Evolutionary conservation across 176 grass and related monocot genomes (phyloP).

Genomic region (Lolium rigidum): DNA sequence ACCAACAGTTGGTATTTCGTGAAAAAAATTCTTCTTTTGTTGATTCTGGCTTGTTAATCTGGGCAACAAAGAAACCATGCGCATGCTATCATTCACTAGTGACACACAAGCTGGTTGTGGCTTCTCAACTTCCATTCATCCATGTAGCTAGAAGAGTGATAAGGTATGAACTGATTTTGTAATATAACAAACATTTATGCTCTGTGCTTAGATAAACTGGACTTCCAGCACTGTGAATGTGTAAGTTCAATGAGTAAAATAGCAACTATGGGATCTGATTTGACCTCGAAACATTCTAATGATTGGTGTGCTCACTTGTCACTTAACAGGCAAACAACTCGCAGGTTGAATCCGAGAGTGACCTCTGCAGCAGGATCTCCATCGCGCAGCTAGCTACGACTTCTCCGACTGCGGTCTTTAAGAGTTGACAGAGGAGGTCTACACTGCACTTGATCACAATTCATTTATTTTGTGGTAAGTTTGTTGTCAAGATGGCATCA

Average conservation of each 20-base stretch:
- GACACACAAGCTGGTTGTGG: neutral
- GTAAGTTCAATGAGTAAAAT: neutral
- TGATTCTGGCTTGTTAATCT: neutral
- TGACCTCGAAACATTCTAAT: neutral
- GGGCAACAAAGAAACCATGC: neutral
- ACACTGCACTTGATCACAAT: neutral
- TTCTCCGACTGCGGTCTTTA: neutral
- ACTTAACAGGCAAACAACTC: neutral
- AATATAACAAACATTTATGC: neutral
- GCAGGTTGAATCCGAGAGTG: neutral
- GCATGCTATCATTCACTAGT: conserved; percentile 1
- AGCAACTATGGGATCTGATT: neutral
- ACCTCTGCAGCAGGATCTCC: neutral
- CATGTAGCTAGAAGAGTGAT: too few species aligned
- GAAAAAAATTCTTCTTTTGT: neutral
- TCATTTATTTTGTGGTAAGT: neutral
- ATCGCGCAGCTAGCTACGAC: neutral
- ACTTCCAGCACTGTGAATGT: neutral
- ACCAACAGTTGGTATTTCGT: too few species aligned
- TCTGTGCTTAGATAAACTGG: neutral
- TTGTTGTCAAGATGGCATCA: neutral
- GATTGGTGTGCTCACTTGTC: neutral
- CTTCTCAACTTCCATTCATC: neutral
- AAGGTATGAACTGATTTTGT: neutral
- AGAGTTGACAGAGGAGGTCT: neutral